These are phyloP conservation scores for Clavariopsis aquatica DNA, from an alignment of 495 filamentous ascomycete genomes.

Conservation along the genomic window DNA sequence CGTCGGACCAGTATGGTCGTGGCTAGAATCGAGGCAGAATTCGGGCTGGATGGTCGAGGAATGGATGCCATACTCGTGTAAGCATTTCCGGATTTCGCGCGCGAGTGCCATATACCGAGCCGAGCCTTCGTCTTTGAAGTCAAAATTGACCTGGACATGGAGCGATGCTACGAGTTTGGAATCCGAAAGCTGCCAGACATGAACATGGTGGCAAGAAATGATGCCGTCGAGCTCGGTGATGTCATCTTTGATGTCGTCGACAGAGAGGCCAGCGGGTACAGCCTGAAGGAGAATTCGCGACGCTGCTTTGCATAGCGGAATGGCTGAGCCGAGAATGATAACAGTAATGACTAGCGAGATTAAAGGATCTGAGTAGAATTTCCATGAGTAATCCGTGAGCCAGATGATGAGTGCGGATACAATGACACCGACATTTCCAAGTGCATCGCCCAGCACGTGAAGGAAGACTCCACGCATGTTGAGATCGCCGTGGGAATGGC, in stretches of 20 bases:
- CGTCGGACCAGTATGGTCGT: slow-evolving; percentile 48
- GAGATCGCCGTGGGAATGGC: slow-evolving; percentile 81
- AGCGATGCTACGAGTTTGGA: slow-evolving; percentile 88
- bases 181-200: slow-evolving; percentile 96
- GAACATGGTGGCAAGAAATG: slow-evolving; percentile 86
- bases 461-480: slow-evolving; percentile 98
- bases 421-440: slow-evolving; percentile 97
- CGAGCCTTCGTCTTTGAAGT: slow-evolving; percentile 69
- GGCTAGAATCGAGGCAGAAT: slow-evolving; percentile 67
- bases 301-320: slow-evolving; percentile 89
- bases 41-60: slow-evolving; percentile 98
- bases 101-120: slow-evolving; percentile 89
- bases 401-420: slow-evolving; percentile 89
- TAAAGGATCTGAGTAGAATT: slow-evolving; percentile 82
- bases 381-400: slow-evolving; percentile 69
- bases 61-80: slow-evolving; percentile 95
- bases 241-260: slow-evolving; percentile 90
- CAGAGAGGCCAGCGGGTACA: slow-evolving; percentile 78
- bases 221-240: slow-evolving; percentile 82
- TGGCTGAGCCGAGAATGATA: slow-evolving; percentile 88
- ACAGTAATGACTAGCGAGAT: slow-evolving; percentile 96
- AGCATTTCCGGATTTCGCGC: slow-evolving; percentile 72
- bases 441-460: slow-evolving; percentile 92
- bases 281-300: slow-evolving; percentile 94
- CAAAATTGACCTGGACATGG: slow-evolving; percentile 83